phyloP scores from a whole-genome alignment of 306 rosid genomes.

The Abrus precatorius region DNA sequence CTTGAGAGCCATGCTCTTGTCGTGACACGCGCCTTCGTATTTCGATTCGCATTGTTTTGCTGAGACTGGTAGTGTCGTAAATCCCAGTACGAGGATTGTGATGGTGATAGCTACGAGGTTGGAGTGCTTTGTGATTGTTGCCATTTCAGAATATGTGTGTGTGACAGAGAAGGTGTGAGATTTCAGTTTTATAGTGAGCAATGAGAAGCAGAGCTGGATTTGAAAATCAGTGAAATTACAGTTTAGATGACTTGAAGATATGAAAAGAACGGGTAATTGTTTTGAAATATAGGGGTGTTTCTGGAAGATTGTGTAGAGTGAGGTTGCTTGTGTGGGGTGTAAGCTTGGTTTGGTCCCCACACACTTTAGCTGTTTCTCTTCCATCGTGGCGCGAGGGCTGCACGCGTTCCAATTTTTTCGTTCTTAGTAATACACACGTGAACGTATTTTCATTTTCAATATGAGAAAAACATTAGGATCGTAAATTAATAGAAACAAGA shows the following conservation, averaged over 20 bases:
- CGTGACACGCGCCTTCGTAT: conserved; percentile 47
- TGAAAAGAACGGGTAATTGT: neutral
- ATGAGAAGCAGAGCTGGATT: neutral
- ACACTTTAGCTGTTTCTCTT: neutral
- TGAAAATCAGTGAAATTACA: neutral
- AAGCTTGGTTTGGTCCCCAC: neutral
- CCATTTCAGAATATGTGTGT: neutral
- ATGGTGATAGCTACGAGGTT: neutral
- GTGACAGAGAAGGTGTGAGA: neutral
- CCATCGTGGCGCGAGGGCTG: neutral
- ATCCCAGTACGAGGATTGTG: neutral
- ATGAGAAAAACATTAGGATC: no score
- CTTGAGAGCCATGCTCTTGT: conserved; percentile 47
- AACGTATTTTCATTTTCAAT: no score
- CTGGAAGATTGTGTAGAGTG: neutral
- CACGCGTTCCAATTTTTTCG: conserved; percentile 4
- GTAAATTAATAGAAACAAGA: no score
- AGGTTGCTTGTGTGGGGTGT: neutral
- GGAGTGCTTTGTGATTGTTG: neutral
- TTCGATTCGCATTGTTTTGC: conserved; percentile 40
- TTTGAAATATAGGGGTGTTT: neutral
- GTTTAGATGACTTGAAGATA: no score
- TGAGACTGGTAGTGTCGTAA: neutral
- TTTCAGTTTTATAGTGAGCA: neutral
- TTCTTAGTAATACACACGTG: neutral